These are phyloP conservation scores for Neospora caninum DNA, from an alignment of 169 alveolate genomes.

Conservation along the genomic window DNA sequence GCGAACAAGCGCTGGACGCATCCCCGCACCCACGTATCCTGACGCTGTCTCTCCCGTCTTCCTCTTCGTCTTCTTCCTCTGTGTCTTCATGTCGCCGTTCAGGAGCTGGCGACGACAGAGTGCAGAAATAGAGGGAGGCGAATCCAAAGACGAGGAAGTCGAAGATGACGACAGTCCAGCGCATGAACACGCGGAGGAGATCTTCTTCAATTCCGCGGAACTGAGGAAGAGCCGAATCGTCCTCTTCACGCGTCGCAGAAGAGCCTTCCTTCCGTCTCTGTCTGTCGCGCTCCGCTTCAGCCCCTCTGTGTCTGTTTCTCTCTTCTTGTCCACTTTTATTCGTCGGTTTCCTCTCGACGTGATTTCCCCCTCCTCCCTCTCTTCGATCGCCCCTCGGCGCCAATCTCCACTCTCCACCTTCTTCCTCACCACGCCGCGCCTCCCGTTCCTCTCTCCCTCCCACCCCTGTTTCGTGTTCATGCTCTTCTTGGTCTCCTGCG, in stretches of 20 bases:
- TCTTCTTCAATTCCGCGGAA: slow-evolving; percentile 86
- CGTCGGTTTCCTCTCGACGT: background rate
- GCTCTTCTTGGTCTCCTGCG: too few species aligned
- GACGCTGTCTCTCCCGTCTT: background rate
- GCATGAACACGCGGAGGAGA: slow-evolving; percentile 83
- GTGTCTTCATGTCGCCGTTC: background rate
- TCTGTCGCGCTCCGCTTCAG: background rate
- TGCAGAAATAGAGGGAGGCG: slow-evolving; percentile 46
- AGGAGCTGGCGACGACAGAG: slow-evolving; percentile 67
- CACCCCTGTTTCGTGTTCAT: too few species aligned
- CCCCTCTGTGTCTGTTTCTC: too few species aligned
- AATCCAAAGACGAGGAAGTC: slow-evolving; percentile 67
- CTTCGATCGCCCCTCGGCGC: too few species aligned
- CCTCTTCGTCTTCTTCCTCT: background rate
- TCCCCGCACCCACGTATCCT: background rate
- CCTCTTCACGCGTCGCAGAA: background rate
- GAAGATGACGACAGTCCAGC: slow-evolving; percentile 84
- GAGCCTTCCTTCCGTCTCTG: background rate
- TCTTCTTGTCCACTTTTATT: background rate
- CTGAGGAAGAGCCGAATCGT: slow-evolving; percentile 71
- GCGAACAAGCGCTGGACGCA: background rate
- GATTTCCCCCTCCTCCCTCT: background rate
- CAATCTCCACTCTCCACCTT: too few species aligned
- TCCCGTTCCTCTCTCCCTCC: too few species aligned
- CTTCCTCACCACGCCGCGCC: too few species aligned